phyloP scores from a whole-genome alignment of 177 flowering plant genomes.

The Vitis hybrid region DNA sequence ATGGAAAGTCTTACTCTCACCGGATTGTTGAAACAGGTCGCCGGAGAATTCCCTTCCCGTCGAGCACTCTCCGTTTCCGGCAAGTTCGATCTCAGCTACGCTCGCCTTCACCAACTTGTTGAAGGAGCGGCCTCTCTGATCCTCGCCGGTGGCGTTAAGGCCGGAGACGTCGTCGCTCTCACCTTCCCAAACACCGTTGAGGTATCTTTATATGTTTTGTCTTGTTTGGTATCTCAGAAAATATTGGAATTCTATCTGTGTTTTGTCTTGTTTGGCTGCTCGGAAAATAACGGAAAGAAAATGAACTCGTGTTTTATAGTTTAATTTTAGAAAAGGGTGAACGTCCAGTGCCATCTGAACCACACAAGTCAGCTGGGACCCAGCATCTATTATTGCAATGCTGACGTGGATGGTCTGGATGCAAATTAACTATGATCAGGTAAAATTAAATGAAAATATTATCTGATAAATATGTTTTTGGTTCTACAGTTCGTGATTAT shows the following conservation, averaged over 20 bases:
- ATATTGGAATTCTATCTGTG: too few species aligned
- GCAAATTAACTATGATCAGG: too few species aligned
- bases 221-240: neutral
- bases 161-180: conserved; percentile 77
- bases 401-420: too few species aligned
- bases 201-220: conserved; percentile 26
- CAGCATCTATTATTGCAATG: too few species aligned
- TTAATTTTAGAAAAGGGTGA: too few species aligned
- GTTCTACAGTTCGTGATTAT: conserved; percentile 58
- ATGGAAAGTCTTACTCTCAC: conserved; percentile 41
- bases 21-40: conserved; percentile 37
- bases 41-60: conserved; percentile 43
- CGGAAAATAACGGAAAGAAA: neutral
- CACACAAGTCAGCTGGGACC: too few species aligned
- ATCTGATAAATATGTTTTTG: neutral
- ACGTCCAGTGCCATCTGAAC: too few species aligned
- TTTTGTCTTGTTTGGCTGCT: neutral
- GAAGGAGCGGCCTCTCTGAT: conserved; percentile 60
- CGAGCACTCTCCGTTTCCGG: conserved; percentile 71
- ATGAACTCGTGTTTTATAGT: neutral
- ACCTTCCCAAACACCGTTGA: conserved; percentile 79
- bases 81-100: conserved; percentile 55
- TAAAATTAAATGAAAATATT: too few species aligned
- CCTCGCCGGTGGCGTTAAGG: conserved; percentile 42
- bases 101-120: conserved; percentile 45